These are phyloP conservation scores for Ogataea glucozyma DNA, from an alignment of 805 yeast species.

Conservation along the genomic window DNA sequence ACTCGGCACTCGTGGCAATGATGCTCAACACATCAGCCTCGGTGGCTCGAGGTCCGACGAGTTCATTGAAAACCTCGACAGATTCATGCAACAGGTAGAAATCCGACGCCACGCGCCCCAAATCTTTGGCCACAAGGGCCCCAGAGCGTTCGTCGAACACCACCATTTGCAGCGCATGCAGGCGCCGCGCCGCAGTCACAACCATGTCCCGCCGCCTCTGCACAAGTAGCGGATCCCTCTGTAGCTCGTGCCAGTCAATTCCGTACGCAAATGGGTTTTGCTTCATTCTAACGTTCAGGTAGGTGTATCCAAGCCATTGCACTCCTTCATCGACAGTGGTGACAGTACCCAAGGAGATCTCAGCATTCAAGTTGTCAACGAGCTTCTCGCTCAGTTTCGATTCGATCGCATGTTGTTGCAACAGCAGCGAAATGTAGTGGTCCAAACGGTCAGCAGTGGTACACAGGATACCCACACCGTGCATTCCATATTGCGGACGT, in stretches of 20 bases:
- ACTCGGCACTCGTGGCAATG: slow-evolving; percentile 90
- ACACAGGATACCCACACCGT: slow-evolving; percentile 89
- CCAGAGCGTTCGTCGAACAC: slow-evolving; percentile 84
- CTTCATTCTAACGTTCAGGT: slow-evolving; percentile 89
- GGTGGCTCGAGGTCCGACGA: slow-evolving; percentile 80
- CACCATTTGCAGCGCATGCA: slow-evolving; percentile 91
- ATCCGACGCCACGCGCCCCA: slow-evolving; percentile 94
- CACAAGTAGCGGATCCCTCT: slow-evolving; percentile 77
- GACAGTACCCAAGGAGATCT: slow-evolving; percentile 91
- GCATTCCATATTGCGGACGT: slow-evolving; percentile 91
- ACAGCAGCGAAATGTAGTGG: slow-evolving; percentile 82
- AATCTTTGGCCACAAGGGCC: slow-evolving; percentile 78
- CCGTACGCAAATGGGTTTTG: slow-evolving; percentile 93
- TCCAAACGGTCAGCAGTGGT: slow-evolving; percentile 81
- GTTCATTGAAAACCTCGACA: slow-evolving; percentile 84
- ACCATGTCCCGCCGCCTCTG: slow-evolving; percentile 76
- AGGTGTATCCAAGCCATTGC: slow-evolving; percentile 97
- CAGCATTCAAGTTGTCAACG: slow-evolving; percentile 94
- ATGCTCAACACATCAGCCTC: slow-evolving; percentile 90
- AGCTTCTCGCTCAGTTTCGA: slow-evolving; percentile 74
- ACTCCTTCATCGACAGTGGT: slow-evolving; percentile 93
- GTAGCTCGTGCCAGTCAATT: slow-evolving; percentile 80
- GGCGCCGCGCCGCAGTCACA: slow-evolving; percentile 71
- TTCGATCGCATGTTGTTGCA: slow-evolving; percentile 97
- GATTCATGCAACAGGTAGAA: slow-evolving; percentile 83